phyloP scores from a whole-genome alignment of 176 grass and related monocot genomes.

The sorghum (Sorghum bicolor) region DNA sequence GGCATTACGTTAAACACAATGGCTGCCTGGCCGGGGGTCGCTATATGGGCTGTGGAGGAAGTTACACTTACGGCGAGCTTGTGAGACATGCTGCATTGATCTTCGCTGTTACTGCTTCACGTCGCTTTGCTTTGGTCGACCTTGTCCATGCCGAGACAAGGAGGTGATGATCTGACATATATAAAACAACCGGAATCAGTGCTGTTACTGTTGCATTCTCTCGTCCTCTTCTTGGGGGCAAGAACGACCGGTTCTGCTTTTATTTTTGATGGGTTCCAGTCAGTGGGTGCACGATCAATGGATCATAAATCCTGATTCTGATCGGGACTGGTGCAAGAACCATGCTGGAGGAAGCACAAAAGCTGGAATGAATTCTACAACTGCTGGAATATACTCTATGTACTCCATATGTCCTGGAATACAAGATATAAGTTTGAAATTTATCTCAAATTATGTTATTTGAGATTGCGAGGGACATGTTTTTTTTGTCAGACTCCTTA shows the following conservation, averaged over 20 bases:
- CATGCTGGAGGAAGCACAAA: neutral
- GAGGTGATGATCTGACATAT: neutral
- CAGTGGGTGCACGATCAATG: neutral
- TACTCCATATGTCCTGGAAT: too few species aligned
- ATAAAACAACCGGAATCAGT: neutral
- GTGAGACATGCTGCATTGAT: neutral
- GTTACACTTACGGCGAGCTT: slow-evolving; percentile 9
- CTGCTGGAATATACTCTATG: too few species aligned
- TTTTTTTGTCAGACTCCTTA: too few species aligned
- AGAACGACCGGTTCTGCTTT: neutral
- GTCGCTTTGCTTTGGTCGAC: slow-evolving; percentile 5
- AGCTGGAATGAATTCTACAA: neutral
- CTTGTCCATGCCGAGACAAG: neutral
- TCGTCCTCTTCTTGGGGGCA: neutral
- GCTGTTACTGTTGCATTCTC: neutral
- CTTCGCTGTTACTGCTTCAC: neutral
- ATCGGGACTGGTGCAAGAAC: too few species aligned
- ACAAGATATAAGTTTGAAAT: too few species aligned
- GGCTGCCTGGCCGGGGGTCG: neutral
- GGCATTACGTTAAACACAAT: slow-evolving; percentile 3
- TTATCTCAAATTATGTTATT: too few species aligned
- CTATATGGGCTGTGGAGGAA: neutral
- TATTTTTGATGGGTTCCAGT: neutral
- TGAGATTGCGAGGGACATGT: too few species aligned
- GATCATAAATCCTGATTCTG: neutral